Conservation (phyloP, 1,284 basidiomycete species). For the Inonotus hispidus region DNA sequence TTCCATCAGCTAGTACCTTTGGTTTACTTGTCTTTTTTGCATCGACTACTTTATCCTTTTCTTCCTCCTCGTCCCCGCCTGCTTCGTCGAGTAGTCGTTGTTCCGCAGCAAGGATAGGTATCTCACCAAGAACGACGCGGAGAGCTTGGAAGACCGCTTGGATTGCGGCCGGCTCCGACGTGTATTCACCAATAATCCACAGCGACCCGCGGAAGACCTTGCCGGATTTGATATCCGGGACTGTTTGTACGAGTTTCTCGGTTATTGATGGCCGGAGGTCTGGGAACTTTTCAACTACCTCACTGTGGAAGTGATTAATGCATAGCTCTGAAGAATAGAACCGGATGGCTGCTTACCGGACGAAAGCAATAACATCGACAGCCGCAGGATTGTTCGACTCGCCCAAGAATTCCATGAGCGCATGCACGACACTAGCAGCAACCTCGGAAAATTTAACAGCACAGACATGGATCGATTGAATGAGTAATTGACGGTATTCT, state of each 20-base stretch:
- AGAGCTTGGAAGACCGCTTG: slow-evolving; percentile 76
- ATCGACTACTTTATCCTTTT: slow-evolving; percentile 39
- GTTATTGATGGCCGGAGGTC: slow-evolving; percentile 80
- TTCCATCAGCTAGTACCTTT: slow-evolving; percentile 89
- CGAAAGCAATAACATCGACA: slow-evolving; percentile 93
- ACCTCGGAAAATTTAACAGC: slow-evolving; percentile 99
- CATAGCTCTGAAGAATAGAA: background rate
- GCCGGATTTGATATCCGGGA: slow-evolving; percentile 90
- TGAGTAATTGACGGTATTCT: slow-evolving; percentile 94
- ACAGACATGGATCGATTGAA: slow-evolving; percentile 96
- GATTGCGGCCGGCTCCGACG: slow-evolving; percentile 58
- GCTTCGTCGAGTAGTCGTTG: slow-evolving; percentile 78
- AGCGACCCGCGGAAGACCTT: slow-evolving; percentile 97
- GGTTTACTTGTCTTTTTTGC: slow-evolving; percentile 35
- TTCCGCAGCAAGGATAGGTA: slow-evolving; percentile 92
- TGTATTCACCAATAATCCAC: slow-evolving; percentile 98
- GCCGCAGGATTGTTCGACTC: slow-evolving; percentile 95
- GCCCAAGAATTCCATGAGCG: slow-evolving; percentile 97
- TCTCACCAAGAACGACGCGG: slow-evolving; percentile 87
- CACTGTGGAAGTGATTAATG: slow-evolving; percentile 39
- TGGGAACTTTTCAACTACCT: slow-evolving; percentile 99
- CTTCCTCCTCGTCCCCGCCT: slow-evolving; percentile 45
- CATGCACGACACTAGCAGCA: slow-evolving; percentile 93
- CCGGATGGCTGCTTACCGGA: slow-evolving; percentile 48
- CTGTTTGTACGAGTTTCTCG: slow-evolving; percentile 80